phyloP scores from a whole-genome alignment of 2,329 filamentous ascomycete genomes.

The Pseudogymnoascus pannorum region DNA sequence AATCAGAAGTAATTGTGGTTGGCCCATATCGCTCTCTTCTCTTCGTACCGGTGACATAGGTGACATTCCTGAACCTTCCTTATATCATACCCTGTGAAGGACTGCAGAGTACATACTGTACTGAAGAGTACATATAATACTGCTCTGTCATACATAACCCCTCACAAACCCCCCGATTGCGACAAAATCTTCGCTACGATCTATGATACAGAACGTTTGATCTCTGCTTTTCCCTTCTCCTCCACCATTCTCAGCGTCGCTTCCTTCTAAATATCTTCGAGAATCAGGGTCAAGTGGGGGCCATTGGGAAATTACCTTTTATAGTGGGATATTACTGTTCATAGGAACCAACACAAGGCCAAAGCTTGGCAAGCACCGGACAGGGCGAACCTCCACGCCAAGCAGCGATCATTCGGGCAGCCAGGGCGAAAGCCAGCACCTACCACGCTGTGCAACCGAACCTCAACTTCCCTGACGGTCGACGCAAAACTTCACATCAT shows the following conservation, averaged over 20 bases:
- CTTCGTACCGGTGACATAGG: not conserved
- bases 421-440: not conserved
- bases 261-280: conserved; percentile 1
- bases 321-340: conserved; percentile 3
- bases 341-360: not conserved
- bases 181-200: not conserved
- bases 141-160: conserved; percentile 2
- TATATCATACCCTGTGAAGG: not conserved
- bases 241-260: not conserved
- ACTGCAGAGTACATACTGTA: conserved; percentile 1
- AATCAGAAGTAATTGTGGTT: not conserved
- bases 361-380: not conserved
- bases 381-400: not conserved
- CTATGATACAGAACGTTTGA: not conserved
- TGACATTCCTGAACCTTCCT: too few relatives aligned
- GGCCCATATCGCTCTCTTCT: not conserved
- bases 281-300: not conserved
- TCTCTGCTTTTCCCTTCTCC: not conserved
- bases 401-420: not conserved
- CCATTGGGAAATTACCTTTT: not conserved
- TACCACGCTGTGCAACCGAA: not conserved
- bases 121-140: not conserved
- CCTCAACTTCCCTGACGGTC: not conserved
- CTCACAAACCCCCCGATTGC: not conserved
- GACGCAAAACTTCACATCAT: not conserved